A percentile compares a stretch with the other conserved stretches of the same genome.
Conservation (phyloP, 768 basidiomycete species). For the Paxillus rubicundulus region DNA sequence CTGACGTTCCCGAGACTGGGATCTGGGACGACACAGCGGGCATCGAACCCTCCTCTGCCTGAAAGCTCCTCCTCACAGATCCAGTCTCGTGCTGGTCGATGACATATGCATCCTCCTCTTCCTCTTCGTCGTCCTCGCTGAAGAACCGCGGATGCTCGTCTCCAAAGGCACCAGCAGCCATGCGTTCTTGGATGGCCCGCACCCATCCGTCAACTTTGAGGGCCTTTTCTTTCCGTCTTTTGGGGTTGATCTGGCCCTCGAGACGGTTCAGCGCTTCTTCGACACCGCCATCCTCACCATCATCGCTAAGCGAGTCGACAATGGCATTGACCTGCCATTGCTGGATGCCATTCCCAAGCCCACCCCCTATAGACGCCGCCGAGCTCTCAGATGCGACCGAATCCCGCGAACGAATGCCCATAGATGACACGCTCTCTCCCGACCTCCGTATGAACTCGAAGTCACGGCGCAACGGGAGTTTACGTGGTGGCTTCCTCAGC, state of each 20-base stretch:
- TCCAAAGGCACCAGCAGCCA: constrained; percentile 62
- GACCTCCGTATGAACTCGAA: constrained; percentile 79
- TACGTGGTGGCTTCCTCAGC: constrained; percentile 52
- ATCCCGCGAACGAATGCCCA: constrained; percentile 66
- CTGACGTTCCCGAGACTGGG: constrained; percentile 19
- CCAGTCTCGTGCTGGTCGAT: constrained; percentile 35
- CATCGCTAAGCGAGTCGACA: constrained; percentile 69
- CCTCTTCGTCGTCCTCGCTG: constrained; percentile 41
- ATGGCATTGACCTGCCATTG: constrained; percentile 83
- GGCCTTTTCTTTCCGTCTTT: constrained; percentile 66
- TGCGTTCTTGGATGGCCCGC: constrained; percentile 62
- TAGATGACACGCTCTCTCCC: constrained; percentile 70
- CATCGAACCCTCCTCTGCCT: constrained; percentile 6
- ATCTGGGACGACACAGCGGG: constrained; percentile 20
- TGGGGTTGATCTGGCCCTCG: constrained; percentile 82
- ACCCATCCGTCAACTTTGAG: constrained; percentile 85
- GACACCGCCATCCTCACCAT: constrained; percentile 75
- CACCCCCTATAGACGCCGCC: constrained; percentile 38
- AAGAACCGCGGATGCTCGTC: constrained; percentile 60
- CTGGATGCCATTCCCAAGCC: constrained; percentile 46
- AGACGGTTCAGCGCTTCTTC: constrained; percentile 78
- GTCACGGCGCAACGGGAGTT: constrained; percentile 71
- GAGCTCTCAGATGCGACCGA: constrained; percentile 52
- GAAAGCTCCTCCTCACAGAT: constrained; percentile 11
- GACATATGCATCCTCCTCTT: constrained; percentile 32